Evolutionary conservation across 163 green algal species (phyloP), one percentile per base, ranked within the genome.

Genomic region (Coccomyxa subellipsoidea): DNA sequence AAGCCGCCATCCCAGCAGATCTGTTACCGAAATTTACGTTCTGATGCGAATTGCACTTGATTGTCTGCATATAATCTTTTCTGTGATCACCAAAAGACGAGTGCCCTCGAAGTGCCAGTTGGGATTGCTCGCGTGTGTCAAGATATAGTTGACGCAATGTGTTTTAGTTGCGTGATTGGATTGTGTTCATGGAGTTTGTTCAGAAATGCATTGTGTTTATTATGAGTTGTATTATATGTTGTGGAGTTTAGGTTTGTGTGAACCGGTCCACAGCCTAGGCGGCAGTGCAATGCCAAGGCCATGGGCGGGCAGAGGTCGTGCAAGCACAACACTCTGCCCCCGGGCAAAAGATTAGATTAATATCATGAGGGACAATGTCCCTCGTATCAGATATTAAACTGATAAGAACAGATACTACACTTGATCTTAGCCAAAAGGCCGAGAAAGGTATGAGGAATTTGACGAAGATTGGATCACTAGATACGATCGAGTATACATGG

Each of bases 371-470:
- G 72, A 39, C 72, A 78, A 78, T 78, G 72, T 39, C 72, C 72
- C 72, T 29, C 32, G 36, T 80, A 69, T 80, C 75, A 80, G 75
- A 80, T 69, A 80, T 80, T 66, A 80, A 59, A 66, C 75, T 80
- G 75, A 80, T 69, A 77, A 83, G 80, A 80, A 79, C 69, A 83
- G 80, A 79, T 79, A 80, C 69, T 83, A 79, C 69, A 83, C 69
- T 83, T 83, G 80, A 83, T 79, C 69, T 83, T 83, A 83, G 80
- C 80, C 80, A 79, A 83, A 83, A 83, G 78, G 78, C 78, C 78
- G 78, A 82, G 78, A 82, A 82, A 82, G 76, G 72, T 79, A 79
- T 79, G 69, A 6, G 18, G 10, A 18, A 27, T 1, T 7, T 7
- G 47, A 8, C 23, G 0, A 59, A 2, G 4, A 59, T 7, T 18